Evolutionary conservation across 1,284 basidiomycete species (phyloP).

Genomic region (Phellopilus nigrolimitatus): DNA sequence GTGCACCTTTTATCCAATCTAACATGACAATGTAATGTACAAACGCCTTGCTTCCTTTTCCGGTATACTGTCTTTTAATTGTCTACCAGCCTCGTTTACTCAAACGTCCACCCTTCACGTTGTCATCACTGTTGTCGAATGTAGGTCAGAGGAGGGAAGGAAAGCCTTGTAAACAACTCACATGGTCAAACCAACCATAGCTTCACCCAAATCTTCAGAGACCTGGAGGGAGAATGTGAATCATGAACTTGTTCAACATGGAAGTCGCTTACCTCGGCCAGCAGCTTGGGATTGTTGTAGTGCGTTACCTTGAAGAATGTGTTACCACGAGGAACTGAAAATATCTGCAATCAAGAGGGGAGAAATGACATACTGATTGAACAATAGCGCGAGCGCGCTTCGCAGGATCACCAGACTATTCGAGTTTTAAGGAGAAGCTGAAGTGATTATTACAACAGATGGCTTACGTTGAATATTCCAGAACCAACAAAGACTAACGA

Average conservation of each 20-base stretch:
- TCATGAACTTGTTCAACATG: slow-evolving; percentile 2
- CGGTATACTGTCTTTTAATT: neutral
- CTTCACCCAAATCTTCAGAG: slow-evolving; percentile 83
- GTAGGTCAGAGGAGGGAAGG: slow-evolving; percentile 5
- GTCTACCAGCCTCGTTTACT: slow-evolving; percentile 47
- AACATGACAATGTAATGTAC: neutral
- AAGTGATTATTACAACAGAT: slow-evolving; percentile 6
- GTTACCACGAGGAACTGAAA: slow-evolving; percentile 19
- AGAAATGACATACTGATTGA: slow-evolving; percentile 64
- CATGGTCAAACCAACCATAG: slow-evolving; percentile 94
- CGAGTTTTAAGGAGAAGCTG: slow-evolving; percentile 12
- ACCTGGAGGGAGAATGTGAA: slow-evolving; percentile 41
- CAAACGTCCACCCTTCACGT: slow-evolving; percentile 59
- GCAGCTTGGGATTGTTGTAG: slow-evolving; percentile 86
- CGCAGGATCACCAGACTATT: slow-evolving; percentile 86
- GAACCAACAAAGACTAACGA: slow-evolving; percentile 85
- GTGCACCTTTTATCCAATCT: no score
- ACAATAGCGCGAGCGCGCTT: slow-evolving; percentile 97
- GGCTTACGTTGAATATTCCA: slow-evolving; percentile 85
- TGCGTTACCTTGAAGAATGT: slow-evolving; percentile 71
- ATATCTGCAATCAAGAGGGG: slow-evolving; percentile 7
- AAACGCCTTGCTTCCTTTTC: neutral
- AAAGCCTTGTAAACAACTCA: slow-evolving; percentile 34
- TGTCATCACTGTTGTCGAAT: slow-evolving; percentile 42
- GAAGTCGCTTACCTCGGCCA: slow-evolving; percentile 57